Evolutionary conservation across 495 filamentous ascomycete species (phyloP).

Genomic region (Podospora didyma): DNA sequence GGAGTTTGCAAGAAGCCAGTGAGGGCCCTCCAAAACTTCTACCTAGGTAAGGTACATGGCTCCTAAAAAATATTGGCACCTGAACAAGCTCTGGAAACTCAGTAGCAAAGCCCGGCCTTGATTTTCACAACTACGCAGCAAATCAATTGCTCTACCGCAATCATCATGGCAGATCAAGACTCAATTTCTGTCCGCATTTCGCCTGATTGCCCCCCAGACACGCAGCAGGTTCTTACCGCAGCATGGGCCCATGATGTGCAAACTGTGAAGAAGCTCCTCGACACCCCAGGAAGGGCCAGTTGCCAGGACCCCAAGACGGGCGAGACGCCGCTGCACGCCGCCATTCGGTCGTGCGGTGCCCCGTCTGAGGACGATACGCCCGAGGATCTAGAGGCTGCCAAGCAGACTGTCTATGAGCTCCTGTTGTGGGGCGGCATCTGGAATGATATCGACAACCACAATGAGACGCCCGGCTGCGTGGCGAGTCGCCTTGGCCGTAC

Average conservation of each 20-base stretch:
- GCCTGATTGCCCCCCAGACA: slow-evolving; percentile 38
- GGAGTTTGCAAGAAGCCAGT: not conserved
- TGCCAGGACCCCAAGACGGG: slow-evolving; percentile 82
- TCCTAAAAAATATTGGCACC: too few relatives aligned
- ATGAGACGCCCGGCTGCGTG: slow-evolving; percentile 90
- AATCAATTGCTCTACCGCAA: too few relatives aligned
- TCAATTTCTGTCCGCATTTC: slow-evolving; percentile 42
- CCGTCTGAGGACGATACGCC: slow-evolving; percentile 31
- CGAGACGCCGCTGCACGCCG: slow-evolving; percentile 83
- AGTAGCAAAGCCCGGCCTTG: too few relatives aligned
- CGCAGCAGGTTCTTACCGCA: slow-evolving; percentile 65
- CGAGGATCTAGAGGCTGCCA: slow-evolving; percentile 52
- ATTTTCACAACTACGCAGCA: not conserved
- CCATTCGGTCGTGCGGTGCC: slow-evolving; percentile 76
- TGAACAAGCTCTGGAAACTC: too few relatives aligned
- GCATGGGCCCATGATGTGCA: slow-evolving; percentile 77
- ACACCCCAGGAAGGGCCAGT: slow-evolving; percentile 59
- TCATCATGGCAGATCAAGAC: slow-evolving; percentile 37
- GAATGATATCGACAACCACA: slow-evolving; percentile 84
- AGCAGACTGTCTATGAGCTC: slow-evolving; percentile 67
- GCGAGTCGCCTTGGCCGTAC: slow-evolving; percentile 64
- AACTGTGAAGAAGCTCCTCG: slow-evolving; percentile 69
- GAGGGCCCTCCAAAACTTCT: too few relatives aligned
- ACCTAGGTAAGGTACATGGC: too few relatives aligned
- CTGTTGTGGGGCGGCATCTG: slow-evolving; percentile 89